Percentiles rank a stretch among this genome's conserved stretches.
Conservation (phyloP, 371 early-diverging fungal genomes). For the Coemansia sp. region DNA sequence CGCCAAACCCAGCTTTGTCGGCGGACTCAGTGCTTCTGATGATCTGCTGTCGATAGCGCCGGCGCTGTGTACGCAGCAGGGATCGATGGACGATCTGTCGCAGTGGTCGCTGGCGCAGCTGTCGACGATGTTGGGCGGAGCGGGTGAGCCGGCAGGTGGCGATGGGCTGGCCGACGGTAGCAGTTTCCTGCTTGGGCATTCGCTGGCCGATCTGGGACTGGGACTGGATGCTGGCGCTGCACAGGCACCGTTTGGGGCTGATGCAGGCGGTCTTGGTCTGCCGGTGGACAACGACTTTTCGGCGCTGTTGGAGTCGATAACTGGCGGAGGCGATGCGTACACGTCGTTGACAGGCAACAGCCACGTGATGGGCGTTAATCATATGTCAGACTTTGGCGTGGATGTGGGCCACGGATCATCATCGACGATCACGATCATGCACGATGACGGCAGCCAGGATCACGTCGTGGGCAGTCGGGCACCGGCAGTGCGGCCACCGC, state of each 20-base stretch:
- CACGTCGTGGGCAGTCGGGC: neutral
- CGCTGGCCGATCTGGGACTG: conserved; percentile 41
- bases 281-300: conserved; percentile 41
- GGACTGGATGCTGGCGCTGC: conserved; percentile 7
- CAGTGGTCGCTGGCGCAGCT: conserved; percentile 48
- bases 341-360: conserved; percentile 27
- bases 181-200: conserved; percentile 23
- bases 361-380: conserved; percentile 13
- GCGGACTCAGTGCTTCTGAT: neutral
- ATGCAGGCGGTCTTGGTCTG: conserved; percentile 10
- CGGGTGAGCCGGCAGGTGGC: neutral
- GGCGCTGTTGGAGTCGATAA: conserved; percentile 44
- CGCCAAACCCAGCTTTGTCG: conserved; percentile 20
- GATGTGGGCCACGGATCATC: conserved; percentile 43
- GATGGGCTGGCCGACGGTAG: conserved; percentile 18
- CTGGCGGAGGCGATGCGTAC: conserved; percentile 24
- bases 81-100: conserved; percentile 35
- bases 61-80: conserved; percentile 33
- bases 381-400: neutral
- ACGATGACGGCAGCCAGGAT: conserved; percentile 24
- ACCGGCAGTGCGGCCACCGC: conserved; percentile 23
- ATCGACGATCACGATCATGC: conserved; percentile 49
- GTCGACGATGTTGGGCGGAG: conserved; percentile 27
- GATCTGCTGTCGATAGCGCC: neutral
- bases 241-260: neutral